A percentile compares a stretch with the other conserved stretches of the same genome.
Evolutionary conservation across 305 asterid genomes (phyloP).

Genomic region (Ilex paraguariensis): DNA sequence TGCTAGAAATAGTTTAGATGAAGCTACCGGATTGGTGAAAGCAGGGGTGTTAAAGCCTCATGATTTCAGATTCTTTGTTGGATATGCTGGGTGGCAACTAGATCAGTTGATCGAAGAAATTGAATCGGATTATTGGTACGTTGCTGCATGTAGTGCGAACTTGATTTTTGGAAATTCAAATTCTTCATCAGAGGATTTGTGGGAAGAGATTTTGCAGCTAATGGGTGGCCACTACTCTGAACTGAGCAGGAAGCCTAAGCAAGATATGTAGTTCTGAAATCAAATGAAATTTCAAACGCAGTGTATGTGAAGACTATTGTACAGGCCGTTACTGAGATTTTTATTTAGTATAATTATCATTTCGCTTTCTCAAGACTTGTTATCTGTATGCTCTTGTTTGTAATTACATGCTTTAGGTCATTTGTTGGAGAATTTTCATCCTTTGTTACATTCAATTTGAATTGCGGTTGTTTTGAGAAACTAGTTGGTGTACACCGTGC

Average conservation of each 20-base stretch:
- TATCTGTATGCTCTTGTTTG: too few species aligned
- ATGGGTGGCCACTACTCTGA: constrained; percentile 96
- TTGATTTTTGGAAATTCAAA: constrained; percentile 47
- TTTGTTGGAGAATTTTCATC: too few species aligned
- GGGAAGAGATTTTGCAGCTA: constrained; percentile 87
- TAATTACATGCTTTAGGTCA: too few species aligned
- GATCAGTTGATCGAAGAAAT: constrained; percentile 83
- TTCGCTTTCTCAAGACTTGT: too few species aligned
- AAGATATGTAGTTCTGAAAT: constrained; percentile 43
- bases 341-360: too few species aligned
- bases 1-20: constrained; percentile 69
- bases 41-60: constrained; percentile 60
- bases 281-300: too few species aligned
- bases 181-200: constrained; percentile 58
- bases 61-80: constrained; percentile 83
- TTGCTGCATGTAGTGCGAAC: constrained; percentile 83
- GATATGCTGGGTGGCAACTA: constrained; percentile 92
- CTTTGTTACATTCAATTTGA: too few species aligned
- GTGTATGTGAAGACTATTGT: too few species aligned
- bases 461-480: too few species aligned
- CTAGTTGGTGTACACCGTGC: too few species aligned
- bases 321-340: too few species aligned
- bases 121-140: constrained; percentile 74
- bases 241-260: constrained; percentile 93
- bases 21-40: constrained; percentile 65